These are phyloP conservation scores for Drosera spatulata DNA, from an alignment of 179 eudicot species.

Conservation along the genomic window DNA sequence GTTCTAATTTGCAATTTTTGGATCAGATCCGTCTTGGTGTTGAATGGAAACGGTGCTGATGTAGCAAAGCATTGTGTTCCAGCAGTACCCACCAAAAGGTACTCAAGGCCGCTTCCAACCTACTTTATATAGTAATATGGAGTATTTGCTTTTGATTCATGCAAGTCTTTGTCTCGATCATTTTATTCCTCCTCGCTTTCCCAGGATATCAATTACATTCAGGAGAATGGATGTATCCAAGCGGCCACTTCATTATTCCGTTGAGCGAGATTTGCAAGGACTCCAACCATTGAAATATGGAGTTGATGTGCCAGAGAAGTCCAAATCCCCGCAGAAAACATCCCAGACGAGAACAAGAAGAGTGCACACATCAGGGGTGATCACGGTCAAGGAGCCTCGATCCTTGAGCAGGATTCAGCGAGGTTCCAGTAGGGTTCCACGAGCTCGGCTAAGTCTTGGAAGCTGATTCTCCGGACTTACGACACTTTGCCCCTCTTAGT, in stretches of 20 bases:
- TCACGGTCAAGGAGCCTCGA: too few species aligned
- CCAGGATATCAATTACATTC: neutral
- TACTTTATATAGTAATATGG: neutral
- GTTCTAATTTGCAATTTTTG: too few species aligned
- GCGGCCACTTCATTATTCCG: neutral
- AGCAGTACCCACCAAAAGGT: conserved; percentile 11
- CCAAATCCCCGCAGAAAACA: neutral
- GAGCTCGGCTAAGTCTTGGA: neutral
- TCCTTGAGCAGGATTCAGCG: too few species aligned
- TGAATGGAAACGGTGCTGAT: neutral
- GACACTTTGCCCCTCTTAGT: neutral
- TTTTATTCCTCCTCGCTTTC: neutral
- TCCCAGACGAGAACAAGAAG: conserved; percentile 20
- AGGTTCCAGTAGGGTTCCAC: too few species aligned
- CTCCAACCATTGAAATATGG: too few species aligned
- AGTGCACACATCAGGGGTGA: conserved; percentile 1
- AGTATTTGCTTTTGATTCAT: conserved; percentile 8
- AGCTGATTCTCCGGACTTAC: neutral
- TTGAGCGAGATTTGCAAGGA: neutral
- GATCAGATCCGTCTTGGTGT: too few species aligned
- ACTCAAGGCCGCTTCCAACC: too few species aligned
- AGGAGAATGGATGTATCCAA: neutral
- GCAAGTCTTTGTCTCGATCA: conserved; percentile 11
- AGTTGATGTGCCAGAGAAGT: too few species aligned
- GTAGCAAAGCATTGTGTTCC: conserved; percentile 29